Evolutionary conservation across 306 rosid species (phyloP).

Genomic region (Cicer pinnatifidum): DNA sequence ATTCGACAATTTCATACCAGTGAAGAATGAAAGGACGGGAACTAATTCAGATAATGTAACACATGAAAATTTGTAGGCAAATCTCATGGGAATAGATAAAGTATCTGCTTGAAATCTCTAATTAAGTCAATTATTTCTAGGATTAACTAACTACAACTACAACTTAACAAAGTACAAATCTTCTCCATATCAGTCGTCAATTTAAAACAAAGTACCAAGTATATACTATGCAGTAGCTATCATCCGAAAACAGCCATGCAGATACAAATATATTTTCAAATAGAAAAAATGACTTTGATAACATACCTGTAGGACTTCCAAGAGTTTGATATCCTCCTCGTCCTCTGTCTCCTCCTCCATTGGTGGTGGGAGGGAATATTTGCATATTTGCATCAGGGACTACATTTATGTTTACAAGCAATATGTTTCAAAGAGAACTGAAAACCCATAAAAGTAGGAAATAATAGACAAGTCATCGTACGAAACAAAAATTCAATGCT

Average conservation of each 20-base stretch:
- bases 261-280: constrained; percentile 11
- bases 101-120: constrained; percentile 3
- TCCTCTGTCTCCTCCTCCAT: constrained; percentile 69
- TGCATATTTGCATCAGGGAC: constrained; percentile 78
- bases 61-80: neutral
- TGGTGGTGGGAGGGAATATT: constrained; percentile 77
- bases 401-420: constrained; percentile 36
- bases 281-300: constrained; percentile 45
- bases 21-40: constrained; percentile 1
- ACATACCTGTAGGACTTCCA: constrained; percentile 68
- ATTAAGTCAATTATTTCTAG: constrained; percentile 1
- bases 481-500: constrained; percentile 3
- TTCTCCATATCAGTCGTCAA: neutral
- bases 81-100: constrained; percentile 13
- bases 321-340: constrained; percentile 79
- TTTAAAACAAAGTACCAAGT: constrained; percentile 1
- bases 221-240: constrained; percentile 13
- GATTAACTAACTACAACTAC: constrained; percentile 9
- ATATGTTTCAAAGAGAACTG: constrained; percentile 32
- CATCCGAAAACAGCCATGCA: constrained; percentile 1
- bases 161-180: constrained; percentile 23
- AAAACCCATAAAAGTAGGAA: constrained; percentile 33
- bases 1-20: constrained; percentile 5
- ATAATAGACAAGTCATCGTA: constrained; percentile 11
- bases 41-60: constrained; percentile 21